Evolutionary conservation across 192 early-diverging fungal species (phyloP).

Genomic region (Entrophospora sp.): DNA sequence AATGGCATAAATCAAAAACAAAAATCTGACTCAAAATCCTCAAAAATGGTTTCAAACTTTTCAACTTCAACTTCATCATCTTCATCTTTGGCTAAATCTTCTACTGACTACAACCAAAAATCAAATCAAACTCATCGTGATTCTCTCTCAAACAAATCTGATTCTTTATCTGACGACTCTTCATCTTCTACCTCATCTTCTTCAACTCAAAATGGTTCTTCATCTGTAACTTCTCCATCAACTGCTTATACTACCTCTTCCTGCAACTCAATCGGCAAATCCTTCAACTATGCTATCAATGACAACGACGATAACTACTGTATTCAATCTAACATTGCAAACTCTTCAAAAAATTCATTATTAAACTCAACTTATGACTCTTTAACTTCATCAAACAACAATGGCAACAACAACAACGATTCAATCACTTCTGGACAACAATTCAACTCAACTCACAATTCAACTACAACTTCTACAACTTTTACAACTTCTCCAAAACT

Average conservation of each 20-base stretch:
- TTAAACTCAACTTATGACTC: not conserved
- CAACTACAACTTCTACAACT: too few relatives aligned
- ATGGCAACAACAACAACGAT: not conserved
- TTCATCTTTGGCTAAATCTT: too few relatives aligned
- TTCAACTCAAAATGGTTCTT: not conserved
- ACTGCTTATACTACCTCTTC: not conserved
- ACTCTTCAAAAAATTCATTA: not conserved
- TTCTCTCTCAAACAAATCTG: constrained; percentile 6
- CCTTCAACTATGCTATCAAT: too few relatives aligned
- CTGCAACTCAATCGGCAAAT: not conserved
- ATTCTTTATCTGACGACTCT: not conserved
- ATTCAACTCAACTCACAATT: too few relatives aligned
- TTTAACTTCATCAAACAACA: not conserved
- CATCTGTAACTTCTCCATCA: not conserved
- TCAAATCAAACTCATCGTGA: constrained; percentile 7
- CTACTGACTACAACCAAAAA: too few relatives aligned
- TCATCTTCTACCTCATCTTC: not conserved
- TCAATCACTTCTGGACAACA: too few relatives aligned
- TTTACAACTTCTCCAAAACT: too few relatives aligned
- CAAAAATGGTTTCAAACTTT: too few relatives aligned
- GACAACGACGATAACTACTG: not conserved
- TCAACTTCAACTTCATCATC: too few relatives aligned
- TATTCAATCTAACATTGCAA: not conserved
- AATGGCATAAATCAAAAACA: too few relatives aligned
- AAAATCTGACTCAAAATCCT: too few relatives aligned